Conservation (phyloP, 2,329 filamentous ascomycete genomes). For the Aspergillus fumigatus region DNA sequence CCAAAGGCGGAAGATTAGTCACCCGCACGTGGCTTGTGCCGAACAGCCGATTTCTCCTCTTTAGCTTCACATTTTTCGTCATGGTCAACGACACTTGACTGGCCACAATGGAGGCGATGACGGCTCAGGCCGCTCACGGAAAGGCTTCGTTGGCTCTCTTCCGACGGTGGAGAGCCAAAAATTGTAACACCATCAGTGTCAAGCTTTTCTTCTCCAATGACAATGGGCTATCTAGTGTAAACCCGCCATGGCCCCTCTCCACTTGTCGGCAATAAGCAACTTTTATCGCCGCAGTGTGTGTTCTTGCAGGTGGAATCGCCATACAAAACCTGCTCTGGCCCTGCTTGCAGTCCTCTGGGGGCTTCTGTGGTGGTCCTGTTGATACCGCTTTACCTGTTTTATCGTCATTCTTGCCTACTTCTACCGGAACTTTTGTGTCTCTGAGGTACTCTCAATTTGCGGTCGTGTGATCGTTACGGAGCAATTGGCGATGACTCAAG, state of each 20-base stretch:
- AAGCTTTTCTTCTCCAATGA: background rate
- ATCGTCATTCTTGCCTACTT: background rate
- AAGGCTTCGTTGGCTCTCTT: background rate
- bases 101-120: background rate
- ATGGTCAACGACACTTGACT: background rate
- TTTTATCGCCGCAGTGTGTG: background rate
- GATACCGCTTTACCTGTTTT: background rate
- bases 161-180: background rate
- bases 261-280: background rate
- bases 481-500: conserved; percentile 8
- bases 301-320: background rate
- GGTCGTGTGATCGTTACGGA: background rate
- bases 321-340: background rate
- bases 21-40: background rate
- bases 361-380: background rate
- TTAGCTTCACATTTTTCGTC: background rate
- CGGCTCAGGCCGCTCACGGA: background rate
- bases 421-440: background rate
- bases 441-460: background rate
- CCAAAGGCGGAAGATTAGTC: background rate
- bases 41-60: background rate
- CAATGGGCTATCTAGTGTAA: background rate
- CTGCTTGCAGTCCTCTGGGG: background rate
- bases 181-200: background rate
- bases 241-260: background rate